Evolutionary conservation across 2,329 filamentous ascomycete genomes (phyloP), one percentile per base, ranked within the genome.

Genomic region (Aspergillus vadensis): DNA sequence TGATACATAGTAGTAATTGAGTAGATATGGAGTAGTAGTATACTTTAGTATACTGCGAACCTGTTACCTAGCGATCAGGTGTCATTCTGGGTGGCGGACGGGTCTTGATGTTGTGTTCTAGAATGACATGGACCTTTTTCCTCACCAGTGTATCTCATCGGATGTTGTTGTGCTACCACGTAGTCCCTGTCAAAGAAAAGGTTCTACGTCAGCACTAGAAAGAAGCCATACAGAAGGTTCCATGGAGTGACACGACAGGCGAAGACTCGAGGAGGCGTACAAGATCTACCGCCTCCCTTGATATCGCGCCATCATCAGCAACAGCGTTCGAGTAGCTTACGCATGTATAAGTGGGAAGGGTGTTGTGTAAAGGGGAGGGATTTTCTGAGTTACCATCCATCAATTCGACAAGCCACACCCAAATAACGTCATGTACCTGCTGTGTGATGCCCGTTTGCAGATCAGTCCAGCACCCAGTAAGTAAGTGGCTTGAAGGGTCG

Each of bases 191-290:
- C 39, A 44, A 25, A 9, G n/a, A 14, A 41, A 36, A 39, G 27
- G 5, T 14, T 47, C 17, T 55, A 55, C 53, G 53, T 55, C 53
- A 55, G 39, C 39, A 10, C 53, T 3, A 21, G 39, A 30, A 23
- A 47, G 53, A 55, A 55, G 49, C 50, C 30, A 59, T 41, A 48
- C 19, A 54, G 57, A 52, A 59, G 21, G 30, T 57, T 49, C 53
- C 43, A 55, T 47, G 19, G 47, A 38, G 57, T 59, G 50, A 39
- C 57, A 59, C 50, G 23, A 14, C 57, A 59, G 49, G 41, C 50
- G 49, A 59, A 54, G 50, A 59, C 57, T 59, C 41, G 50, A 53
- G 12, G 25, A 41, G 47, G 23, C 19, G 47, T 19, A 51, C 36
- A 52, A 32, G 50, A 43, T 58, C 41, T 54, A 30, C 27, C 27